A percentile compares a stretch with the other conserved stretches of the same genome.
Evolutionary conservation across 106 monocot species (phyloP).

Genomic region (Phalaenopsis equestris): DNA sequence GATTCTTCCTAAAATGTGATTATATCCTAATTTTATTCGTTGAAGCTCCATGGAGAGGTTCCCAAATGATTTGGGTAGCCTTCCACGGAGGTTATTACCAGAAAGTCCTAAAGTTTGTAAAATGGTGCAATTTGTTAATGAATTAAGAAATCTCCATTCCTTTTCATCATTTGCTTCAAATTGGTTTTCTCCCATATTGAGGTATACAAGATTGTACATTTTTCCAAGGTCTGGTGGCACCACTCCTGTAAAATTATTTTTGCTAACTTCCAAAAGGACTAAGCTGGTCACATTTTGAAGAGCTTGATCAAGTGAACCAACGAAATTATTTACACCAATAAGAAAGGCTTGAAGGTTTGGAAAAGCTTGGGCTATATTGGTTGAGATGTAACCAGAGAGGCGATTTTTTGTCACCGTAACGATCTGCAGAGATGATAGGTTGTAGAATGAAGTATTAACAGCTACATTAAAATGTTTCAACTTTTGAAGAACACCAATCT

Average conservation of each 20-base stretch:
- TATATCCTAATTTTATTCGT: neutral
- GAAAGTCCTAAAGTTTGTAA: constrained; percentile 7
- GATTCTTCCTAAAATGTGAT: neutral
- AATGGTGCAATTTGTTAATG: constrained; percentile 16
- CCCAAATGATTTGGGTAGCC: constrained; percentile 8
- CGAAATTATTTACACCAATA: neutral
- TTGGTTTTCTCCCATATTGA: constrained; percentile 11
- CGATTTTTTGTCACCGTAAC: constrained; percentile 12
- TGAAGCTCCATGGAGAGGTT: neutral
- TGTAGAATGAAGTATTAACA: constrained; percentile 8
- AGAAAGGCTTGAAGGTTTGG: neutral
- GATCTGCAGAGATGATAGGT: constrained; percentile 1
- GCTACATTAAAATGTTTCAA: neutral
- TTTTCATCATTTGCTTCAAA: constrained; percentile 9
- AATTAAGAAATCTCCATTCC: constrained; percentile 21
- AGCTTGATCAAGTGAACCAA: neutral
- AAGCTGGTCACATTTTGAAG: neutral
- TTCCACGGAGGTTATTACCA: constrained; percentile 9
- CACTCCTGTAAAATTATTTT: constrained; percentile 13
- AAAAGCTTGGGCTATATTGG: constrained; percentile 4
- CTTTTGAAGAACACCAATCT: neutral
- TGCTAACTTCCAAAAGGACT: constrained; percentile 1
- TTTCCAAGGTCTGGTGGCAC: constrained; percentile 17
- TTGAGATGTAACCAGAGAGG: constrained; percentile 20
- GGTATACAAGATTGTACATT: neutral